Evolutionary conservation across 768 basidiomycete genomes (phyloP).

Genomic region (Chlorophyllum brunneum): DNA sequence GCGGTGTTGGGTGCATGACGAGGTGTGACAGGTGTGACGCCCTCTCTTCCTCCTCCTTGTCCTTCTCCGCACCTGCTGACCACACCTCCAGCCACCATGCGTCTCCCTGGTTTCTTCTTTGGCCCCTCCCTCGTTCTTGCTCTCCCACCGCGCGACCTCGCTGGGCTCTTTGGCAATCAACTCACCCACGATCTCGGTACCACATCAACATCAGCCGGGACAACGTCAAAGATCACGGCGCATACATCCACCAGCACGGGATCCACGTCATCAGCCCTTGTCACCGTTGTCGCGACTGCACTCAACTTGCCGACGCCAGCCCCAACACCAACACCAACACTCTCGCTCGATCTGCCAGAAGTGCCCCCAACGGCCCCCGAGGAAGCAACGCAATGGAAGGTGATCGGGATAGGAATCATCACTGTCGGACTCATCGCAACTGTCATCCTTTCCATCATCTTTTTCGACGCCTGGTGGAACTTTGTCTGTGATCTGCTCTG

Average conservation of each 20-base stretch:
- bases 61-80: neutral
- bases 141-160: neutral
- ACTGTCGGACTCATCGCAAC: constrained; percentile 55
- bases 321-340: neutral
- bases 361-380: constrained; percentile 31
- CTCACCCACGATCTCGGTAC: neutral
- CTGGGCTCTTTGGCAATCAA: constrained; percentile 5
- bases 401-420: constrained; percentile 64
- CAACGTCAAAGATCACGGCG: neutral
- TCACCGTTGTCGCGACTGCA: neutral
- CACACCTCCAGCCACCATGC: neutral
- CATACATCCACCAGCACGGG: neutral
- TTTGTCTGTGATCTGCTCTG: constrained; percentile 50
- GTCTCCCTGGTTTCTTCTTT: neutral
- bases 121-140: neutral
- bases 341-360: constrained; percentile 7
- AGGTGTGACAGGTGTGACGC: neutral
- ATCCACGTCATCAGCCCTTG: neutral
- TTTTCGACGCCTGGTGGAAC: constrained; percentile 70
- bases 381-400: constrained; percentile 59
- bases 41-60: neutral
- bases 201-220: neutral
- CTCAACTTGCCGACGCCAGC: neutral
- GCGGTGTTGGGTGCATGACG: neutral
- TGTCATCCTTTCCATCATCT: constrained; percentile 53